A percentile compares a stretch with the other conserved stretches of the same genome.
These are phyloP conservation scores for Linum tenue DNA, from an alignment of 345 rosid species.

Conservation along the genomic window DNA sequence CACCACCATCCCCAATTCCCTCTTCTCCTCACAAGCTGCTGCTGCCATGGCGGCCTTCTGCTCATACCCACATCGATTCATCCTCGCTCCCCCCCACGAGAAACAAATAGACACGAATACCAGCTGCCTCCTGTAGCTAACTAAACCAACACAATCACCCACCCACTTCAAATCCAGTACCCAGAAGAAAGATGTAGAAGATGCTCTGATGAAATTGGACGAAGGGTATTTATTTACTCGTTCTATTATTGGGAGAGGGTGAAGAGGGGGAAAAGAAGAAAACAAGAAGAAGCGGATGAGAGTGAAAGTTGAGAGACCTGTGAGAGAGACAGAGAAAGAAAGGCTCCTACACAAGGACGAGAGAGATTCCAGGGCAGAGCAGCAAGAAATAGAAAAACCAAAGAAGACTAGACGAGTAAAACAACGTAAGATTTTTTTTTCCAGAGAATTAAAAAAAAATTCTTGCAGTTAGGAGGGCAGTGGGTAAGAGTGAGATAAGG, in stretches of 20 bases:
- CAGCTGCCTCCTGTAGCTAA: not conserved
- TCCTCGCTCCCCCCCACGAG: not conserved
- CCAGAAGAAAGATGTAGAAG: too few species aligned
- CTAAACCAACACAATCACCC: constrained; percentile 9
- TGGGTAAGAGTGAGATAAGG: too few species aligned
- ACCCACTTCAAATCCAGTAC: not conserved
- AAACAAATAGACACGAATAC: too few species aligned
- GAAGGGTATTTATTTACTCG: too few species aligned
- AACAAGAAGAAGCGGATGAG: not conserved
- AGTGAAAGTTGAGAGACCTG: not conserved
- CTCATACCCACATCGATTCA: constrained; percentile 24
- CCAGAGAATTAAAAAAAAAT: too few species aligned
- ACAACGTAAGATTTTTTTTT: too few species aligned
- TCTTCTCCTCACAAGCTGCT: constrained; percentile 31
- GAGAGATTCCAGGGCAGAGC: constrained; percentile 6
- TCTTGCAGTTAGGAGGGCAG: too few species aligned
- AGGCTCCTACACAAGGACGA: constrained; percentile 22
- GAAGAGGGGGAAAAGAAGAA: too few species aligned
- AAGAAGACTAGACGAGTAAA: too few species aligned
- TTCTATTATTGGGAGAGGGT: too few species aligned
- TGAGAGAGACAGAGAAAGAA: not conserved
- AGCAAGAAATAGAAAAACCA: too few species aligned
- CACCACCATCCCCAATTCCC: constrained; percentile 11
- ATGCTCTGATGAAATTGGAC: too few species aligned
- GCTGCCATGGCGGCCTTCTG: constrained; percentile 32